These are phyloP conservation scores for Penicillium polonicum DNA, from an alignment of 2,329 filamentous ascomycete genomes.

Conservation along the genomic window DNA sequence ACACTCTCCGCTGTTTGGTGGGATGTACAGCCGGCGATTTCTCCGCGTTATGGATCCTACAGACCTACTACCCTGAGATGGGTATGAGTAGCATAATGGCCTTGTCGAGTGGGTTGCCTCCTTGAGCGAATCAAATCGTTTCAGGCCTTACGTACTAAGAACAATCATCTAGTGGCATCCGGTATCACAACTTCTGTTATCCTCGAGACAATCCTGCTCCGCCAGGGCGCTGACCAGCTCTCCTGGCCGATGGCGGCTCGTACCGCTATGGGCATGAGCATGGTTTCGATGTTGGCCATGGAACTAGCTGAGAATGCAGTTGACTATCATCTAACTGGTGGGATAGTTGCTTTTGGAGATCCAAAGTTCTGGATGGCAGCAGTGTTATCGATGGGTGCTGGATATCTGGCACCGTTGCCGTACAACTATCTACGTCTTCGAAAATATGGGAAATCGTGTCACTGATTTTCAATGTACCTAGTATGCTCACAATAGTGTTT, in stretches of 20 bases:
- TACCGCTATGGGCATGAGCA: constrained; percentile 59
- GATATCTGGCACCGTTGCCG: constrained; percentile 50
- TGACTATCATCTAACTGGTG: constrained; percentile 57
- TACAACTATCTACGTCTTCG: constrained; percentile 54
- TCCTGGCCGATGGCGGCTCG: constrained; percentile 49
- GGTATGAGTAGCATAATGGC: constrained; percentile 53
- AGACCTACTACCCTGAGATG: constrained; percentile 49
- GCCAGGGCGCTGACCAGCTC: constrained; percentile 49
- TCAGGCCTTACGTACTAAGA: neutral
- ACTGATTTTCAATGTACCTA: constrained; percentile 6
- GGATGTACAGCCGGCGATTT: constrained; percentile 60
- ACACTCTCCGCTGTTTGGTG: constrained; percentile 56
- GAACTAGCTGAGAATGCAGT: constrained; percentile 56
- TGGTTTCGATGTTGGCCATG: constrained; percentile 61
- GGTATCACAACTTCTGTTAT: constrained; percentile 54
- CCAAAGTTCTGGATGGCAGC: constrained; percentile 56
- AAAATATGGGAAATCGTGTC: constrained; percentile 47
- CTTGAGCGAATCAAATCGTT: neutral
- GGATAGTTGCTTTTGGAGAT: constrained; percentile 48
- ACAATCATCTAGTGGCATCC: constrained; percentile 46
- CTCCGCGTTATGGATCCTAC: constrained; percentile 56
- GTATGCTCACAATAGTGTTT: neutral
- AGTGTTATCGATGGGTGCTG: constrained; percentile 26
- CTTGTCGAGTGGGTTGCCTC: constrained; percentile 48
- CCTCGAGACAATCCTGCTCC: constrained; percentile 54